A percentile compares a stretch with the other conserved stretches of the same genome.
Conservation (phyloP, 257 asterid species). For the Solanum corneliomulleri region DNA sequence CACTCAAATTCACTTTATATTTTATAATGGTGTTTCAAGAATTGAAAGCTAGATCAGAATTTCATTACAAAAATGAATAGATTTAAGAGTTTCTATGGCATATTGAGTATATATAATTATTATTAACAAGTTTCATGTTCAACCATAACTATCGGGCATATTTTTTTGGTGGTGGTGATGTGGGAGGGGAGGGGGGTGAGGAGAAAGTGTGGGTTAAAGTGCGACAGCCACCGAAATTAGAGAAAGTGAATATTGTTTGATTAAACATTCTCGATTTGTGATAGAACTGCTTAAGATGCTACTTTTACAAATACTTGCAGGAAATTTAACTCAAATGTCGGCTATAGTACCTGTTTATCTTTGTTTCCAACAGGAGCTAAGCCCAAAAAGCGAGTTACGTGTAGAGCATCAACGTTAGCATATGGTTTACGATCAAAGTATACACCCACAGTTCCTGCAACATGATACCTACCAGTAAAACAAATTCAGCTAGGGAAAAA, state of each 20-base stretch:
- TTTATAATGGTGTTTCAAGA: background rate
- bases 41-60: background rate
- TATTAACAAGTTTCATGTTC: background rate
- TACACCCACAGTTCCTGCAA: slow-evolving; percentile 75
- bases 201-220: background rate
- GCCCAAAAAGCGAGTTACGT: slow-evolving; percentile 90
- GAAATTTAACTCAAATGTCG: background rate
- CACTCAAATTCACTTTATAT: background rate
- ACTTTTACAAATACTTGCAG: background rate
- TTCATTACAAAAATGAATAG: background rate
- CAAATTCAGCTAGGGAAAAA: slow-evolving; percentile 7
- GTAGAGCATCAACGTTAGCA: slow-evolving; percentile 55
- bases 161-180: background rate
- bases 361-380: slow-evolving; percentile 91
- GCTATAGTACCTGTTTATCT: slow-evolving; percentile 64
- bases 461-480: slow-evolving; percentile 57
- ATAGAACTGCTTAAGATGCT: background rate
- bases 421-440: slow-evolving; percentile 89
- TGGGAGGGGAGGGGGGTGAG: background rate
- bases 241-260: background rate
- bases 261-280: background rate
- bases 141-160: background rate
- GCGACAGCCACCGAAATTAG: background rate
- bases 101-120: background rate
- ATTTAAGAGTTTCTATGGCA: background rate